These are phyloP conservation scores for Pseudozyma flocculosa DNA, from an alignment of 1,284 basidiomycete genomes.

Conservation along the genomic window DNA sequence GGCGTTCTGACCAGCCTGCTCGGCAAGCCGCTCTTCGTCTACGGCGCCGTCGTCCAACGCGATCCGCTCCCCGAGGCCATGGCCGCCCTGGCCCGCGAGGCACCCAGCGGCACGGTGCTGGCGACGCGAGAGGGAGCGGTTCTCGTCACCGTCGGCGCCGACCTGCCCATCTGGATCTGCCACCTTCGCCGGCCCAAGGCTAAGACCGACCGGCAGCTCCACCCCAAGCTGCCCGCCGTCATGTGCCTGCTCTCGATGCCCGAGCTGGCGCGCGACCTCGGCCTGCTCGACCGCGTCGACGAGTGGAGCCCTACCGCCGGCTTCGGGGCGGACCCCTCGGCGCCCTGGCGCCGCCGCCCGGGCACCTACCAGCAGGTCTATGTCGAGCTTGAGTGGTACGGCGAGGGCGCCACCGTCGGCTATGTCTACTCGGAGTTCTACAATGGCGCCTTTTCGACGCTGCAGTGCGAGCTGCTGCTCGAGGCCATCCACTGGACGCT, in stretches of 20 bases:
- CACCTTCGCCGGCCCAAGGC: conserved; percentile 60
- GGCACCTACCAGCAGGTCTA: conserved; percentile 61
- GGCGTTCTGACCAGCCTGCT: conserved; percentile 59
- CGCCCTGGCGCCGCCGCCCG: conserved; percentile 20
- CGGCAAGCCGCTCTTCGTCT: conserved; percentile 57
- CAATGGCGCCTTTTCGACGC: conserved; percentile 61
- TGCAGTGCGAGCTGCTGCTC: conserved; percentile 59
- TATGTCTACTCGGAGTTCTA: conserved; percentile 62
- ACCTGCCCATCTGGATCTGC: conserved; percentile 60
- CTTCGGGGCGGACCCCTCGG: conserved; percentile 7
- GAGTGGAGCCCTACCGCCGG: conserved; percentile 55
- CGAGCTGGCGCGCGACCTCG: conserved; percentile 45
- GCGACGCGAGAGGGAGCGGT: conserved; percentile 60
- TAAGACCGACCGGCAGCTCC: conserved; percentile 55
- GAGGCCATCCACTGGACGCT: conserved; percentile 59
- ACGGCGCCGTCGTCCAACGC: conserved; percentile 59
- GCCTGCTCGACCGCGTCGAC: conserved; percentile 47
- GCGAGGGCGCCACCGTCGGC: conserved; percentile 35
- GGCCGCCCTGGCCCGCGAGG: conserved; percentile 29
- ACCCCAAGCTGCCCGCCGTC: conserved; percentile 60
- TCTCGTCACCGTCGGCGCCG: conserved; percentile 58
- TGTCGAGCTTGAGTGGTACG: conserved; percentile 53
- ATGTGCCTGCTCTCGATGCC: conserved; percentile 54
- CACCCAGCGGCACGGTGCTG: conserved; percentile 54
- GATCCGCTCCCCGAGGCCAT: conserved; percentile 28